Evolutionary conservation across 2,329 filamentous ascomycete species (phyloP).

Genomic region (Diaporthe citri): DNA sequence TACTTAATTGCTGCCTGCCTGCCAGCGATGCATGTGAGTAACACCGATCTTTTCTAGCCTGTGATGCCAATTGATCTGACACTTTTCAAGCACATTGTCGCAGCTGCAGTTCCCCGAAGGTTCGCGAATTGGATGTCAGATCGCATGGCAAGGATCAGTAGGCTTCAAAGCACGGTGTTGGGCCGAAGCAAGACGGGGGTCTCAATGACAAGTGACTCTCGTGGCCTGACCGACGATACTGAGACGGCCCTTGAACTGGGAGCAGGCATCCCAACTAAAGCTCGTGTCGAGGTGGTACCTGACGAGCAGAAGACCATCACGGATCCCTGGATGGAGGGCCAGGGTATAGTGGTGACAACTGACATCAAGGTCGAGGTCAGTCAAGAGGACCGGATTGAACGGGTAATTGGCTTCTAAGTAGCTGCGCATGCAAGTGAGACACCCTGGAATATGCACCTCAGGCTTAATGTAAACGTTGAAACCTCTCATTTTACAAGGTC

Average conservation of each 20-base stretch:
- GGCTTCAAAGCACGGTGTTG: not conserved
- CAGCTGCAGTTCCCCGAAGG: conserved; percentile 3
- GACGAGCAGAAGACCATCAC: not conserved
- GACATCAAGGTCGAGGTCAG: conserved; percentile 34
- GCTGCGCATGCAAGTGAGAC: not conserved
- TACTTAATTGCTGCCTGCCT: conserved; percentile 38
- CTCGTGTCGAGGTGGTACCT: conserved; percentile 5
- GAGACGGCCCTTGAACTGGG: conserved; percentile 28
- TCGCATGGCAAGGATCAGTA: conserved; percentile 20
- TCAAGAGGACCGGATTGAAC: conserved; percentile 36
- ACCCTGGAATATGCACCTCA: not conserved
- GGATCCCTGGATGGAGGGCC: conserved; percentile 23
- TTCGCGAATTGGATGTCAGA: conserved; percentile 32
- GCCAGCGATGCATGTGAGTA: conserved; percentile 38
- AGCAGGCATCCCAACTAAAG: not conserved
- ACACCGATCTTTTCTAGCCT: not conserved
- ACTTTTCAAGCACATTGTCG: conserved; percentile 28
- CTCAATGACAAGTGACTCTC: conserved; percentile 33
- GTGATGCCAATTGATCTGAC: not conserved
- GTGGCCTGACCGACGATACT: conserved; percentile 20
- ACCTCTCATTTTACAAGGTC: not conserved
- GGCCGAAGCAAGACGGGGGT: conserved; percentile 31
- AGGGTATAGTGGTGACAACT: conserved; percentile 36
- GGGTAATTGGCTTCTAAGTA: conserved; percentile 35
- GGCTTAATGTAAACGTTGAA: not conserved